A percentile compares a stretch with the other conserved stretches of the same genome.
Evolutionary conservation across 768 basidiomycete genomes (phyloP).

Genomic region (Psilocybe azurescens): DNA sequence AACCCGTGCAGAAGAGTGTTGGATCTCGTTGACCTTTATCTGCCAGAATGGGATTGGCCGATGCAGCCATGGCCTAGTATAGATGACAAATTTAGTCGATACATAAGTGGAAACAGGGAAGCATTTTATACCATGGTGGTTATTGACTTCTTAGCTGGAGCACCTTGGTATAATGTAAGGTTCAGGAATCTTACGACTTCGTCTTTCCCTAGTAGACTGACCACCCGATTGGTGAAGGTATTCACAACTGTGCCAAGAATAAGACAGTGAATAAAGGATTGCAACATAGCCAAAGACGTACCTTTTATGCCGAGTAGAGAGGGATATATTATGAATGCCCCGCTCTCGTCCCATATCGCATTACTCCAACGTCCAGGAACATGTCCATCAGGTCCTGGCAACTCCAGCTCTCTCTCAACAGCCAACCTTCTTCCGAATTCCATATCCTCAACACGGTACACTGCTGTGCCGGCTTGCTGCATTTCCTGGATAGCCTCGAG

Average conservation of each 20-base stretch:
- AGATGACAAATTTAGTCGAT: background rate
- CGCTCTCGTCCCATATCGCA: slow-evolving; percentile 98
- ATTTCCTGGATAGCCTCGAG: slow-evolving; percentile 94
- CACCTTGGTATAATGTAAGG: slow-evolving; percentile 90
- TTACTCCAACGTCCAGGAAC: slow-evolving; percentile 83
- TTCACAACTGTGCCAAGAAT: slow-evolving; percentile 75
- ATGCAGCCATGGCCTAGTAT: slow-evolving; percentile 88
- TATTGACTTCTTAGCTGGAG: slow-evolving; percentile 82
- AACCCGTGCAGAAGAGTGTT: slow-evolving; percentile 90
- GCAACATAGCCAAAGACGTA: slow-evolving; percentile 32
- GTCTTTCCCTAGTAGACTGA: slow-evolving; percentile 88
- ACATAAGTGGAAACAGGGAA: background rate
- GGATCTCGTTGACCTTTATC: slow-evolving; percentile 88
- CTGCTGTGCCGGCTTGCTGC: slow-evolving; percentile 97
- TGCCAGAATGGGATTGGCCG: slow-evolving; percentile 92
- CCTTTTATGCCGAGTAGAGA: slow-evolving; percentile 96
- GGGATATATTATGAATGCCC: slow-evolving; percentile 92
- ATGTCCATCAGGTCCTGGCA: slow-evolving; percentile 75
- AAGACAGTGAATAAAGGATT: background rate
- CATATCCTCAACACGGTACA: slow-evolving; percentile 96
- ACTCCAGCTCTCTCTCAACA: slow-evolving; percentile 88
- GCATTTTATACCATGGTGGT: slow-evolving; percentile 73
- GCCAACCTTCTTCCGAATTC: slow-evolving; percentile 98
- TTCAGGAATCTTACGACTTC: slow-evolving; percentile 92
- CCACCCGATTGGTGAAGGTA: slow-evolving; percentile 91